Conservation (phyloP, 768 basidiomycete genomes). For the Tricholoma flavovirens region DNA sequence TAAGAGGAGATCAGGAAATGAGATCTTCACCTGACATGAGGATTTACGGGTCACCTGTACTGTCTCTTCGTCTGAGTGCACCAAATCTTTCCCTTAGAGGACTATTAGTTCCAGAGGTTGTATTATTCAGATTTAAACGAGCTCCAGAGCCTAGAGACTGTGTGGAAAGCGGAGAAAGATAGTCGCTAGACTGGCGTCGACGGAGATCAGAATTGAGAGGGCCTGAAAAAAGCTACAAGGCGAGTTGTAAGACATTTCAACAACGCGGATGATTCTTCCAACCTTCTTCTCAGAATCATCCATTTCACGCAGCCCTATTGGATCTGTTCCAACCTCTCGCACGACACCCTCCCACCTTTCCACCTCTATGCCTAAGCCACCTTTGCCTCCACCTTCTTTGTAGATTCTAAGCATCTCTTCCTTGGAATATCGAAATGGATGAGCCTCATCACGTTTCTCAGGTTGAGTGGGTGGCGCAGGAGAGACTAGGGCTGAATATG, state of each 20-base stretch:
- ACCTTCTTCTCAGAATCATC: conserved; percentile 87
- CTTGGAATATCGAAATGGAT: conserved; percentile 84
- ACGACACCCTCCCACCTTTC: conserved; percentile 89
- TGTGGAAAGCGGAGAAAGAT: conserved; percentile 53
- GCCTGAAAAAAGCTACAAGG: conserved; percentile 67
- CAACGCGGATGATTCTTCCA: conserved; percentile 20
- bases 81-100: conserved; percentile 68
- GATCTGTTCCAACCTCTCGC: conserved; percentile 66
- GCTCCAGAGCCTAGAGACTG: conserved; percentile 46
- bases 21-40: conserved; percentile 4
- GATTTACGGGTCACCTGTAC: conserved; percentile 43
- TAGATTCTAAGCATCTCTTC: conserved; percentile 82
- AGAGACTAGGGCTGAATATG: conserved; percentile 68
- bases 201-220: conserved; percentile 84
- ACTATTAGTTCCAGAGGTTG: conserved; percentile 39
- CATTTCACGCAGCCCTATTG: conserved; percentile 74
- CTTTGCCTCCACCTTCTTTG: conserved; percentile 68
- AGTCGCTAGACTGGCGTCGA: conserved; percentile 76
- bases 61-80: conserved; percentile 59
- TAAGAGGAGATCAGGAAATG: conserved; percentile 13
- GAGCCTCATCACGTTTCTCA: conserved; percentile 57
- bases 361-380: conserved; percentile 76
- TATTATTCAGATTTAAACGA: conserved; percentile 46
- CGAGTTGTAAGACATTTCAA: conserved; percentile 19
- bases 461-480: conserved; percentile 41